Conservation (phyloP, 306 rosid species). For the Pueraria montana region DNA sequence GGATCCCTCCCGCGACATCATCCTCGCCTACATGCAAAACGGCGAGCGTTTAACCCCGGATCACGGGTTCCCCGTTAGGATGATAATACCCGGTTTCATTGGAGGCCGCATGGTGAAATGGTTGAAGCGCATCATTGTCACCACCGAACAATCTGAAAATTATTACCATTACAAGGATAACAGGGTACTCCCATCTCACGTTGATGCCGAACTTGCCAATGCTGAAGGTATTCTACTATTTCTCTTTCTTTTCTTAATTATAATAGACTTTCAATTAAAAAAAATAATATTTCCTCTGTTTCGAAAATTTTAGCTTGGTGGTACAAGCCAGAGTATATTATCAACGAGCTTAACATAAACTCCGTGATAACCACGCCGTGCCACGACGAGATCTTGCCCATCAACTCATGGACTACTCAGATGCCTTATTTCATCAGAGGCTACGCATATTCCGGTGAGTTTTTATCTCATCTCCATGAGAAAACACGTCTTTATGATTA, state of each 20-base stretch:
- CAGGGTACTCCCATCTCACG: conserved; percentile 79
- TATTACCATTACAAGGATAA: conserved; percentile 79
- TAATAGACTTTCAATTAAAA: no score
- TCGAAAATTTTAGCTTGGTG: conserved; percentile 68
- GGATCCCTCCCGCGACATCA: conserved; percentile 83
- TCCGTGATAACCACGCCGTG: conserved; percentile 87
- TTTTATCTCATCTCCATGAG: not conserved
- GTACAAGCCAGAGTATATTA: conserved; percentile 86
- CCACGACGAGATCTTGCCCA: conserved; percentile 79
- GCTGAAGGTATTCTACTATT: conserved; percentile 58
- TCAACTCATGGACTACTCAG: conserved; percentile 77
- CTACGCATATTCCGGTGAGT: conserved; percentile 85
- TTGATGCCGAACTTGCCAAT: conserved; percentile 81
- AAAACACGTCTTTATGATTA: not conserved
- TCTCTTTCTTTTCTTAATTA: not conserved
- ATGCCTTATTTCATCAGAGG: conserved; percentile 71
- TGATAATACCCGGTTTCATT: conserved; percentile 79
- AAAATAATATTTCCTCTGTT: not conserved
- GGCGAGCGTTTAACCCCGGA: conserved; percentile 71
- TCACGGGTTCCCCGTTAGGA: conserved; percentile 85
- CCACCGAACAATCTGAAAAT: conserved; percentile 63
- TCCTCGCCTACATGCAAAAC: conserved; percentile 86
- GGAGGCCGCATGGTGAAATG: conserved; percentile 93
- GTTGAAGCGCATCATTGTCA: conserved; percentile 80
- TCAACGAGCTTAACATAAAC: conserved; percentile 82